Conservation (phyloP, 2,329 filamentous ascomycete species). For the Cadophora gregata region DNA sequence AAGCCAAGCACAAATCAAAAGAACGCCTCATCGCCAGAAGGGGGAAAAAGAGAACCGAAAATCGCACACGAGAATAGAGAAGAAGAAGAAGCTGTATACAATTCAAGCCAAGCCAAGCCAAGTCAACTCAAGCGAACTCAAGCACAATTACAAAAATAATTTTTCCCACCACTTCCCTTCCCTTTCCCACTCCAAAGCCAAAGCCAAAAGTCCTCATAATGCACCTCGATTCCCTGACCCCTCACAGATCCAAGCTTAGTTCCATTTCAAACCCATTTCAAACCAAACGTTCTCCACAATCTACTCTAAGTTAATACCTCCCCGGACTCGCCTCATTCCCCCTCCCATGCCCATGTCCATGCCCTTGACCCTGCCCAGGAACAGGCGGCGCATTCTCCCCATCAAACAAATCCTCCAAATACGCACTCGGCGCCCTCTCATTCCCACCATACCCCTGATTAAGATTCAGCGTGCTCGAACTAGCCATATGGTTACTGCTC, state of each 20-base stretch:
- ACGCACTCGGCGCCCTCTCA: slow-evolving; percentile 83
- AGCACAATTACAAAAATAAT: slow-evolving; percentile 1
- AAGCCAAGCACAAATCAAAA: not conserved
- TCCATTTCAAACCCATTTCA: not conserved
- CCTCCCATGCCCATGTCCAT: slow-evolving; percentile 25
- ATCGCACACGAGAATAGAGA: too few species aligned
- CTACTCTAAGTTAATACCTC: not conserved
- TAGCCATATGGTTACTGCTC: slow-evolving; percentile 48
- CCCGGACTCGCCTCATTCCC: not conserved
- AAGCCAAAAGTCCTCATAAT: not conserved
- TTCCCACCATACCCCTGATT: slow-evolving; percentile 61
- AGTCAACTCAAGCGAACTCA: not conserved
- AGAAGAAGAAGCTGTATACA: slow-evolving; percentile 8
- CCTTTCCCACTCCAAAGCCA: too few species aligned
- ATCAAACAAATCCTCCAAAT: slow-evolving; percentile 87
- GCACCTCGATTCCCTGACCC: not conserved
- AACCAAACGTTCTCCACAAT: not conserved
- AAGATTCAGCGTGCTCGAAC: slow-evolving; percentile 68
- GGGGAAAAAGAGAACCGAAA: not conserved
- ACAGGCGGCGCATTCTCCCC: slow-evolving; percentile 45
- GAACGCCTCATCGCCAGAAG: not conserved
- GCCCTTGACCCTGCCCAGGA: slow-evolving; percentile 28
- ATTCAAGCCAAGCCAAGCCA: not conserved
- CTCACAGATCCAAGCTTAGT: not conserved
- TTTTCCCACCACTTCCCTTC: not conserved